phyloP scores from a whole-genome alignment of 2,329 filamentous ascomycete genomes.

The Zopfia rhizophila region DNA sequence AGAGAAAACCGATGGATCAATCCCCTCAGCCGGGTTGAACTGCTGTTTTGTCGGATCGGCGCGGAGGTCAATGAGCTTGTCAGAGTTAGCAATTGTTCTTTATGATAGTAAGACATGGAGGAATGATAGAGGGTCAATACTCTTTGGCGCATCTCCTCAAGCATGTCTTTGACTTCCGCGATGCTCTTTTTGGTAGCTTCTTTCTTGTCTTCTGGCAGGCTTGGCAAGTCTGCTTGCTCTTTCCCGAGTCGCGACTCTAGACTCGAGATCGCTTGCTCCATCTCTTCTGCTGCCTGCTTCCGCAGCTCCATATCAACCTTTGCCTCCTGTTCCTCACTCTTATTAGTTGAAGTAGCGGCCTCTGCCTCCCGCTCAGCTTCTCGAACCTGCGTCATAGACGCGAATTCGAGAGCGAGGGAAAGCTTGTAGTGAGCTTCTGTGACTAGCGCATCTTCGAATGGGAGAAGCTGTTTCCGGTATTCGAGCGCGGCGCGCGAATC shows the following conservation, averaged over 20 bases:
- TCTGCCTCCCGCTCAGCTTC: slow-evolving; percentile 59
- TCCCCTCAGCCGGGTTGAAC: slow-evolving; percentile 55
- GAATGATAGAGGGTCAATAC: too few species aligned
- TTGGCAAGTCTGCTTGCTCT: slow-evolving; percentile 73
- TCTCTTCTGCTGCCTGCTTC: slow-evolving; percentile 75
- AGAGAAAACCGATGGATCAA: slow-evolving; percentile 59
- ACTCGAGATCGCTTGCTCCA: slow-evolving; percentile 78
- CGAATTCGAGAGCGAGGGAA: slow-evolving; percentile 93
- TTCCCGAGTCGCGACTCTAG: slow-evolving; percentile 76
- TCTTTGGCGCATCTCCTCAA: slow-evolving; percentile 79
- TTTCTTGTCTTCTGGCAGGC: slow-evolving; percentile 69
- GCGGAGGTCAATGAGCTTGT: slow-evolving; percentile 74
- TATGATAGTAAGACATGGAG: background rate
- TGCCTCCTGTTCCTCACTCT: slow-evolving; percentile 48
- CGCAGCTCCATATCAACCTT: slow-evolving; percentile 75
- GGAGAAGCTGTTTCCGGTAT: slow-evolving; percentile 81
- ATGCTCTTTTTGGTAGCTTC: slow-evolving; percentile 67
- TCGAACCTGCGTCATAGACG: slow-evolving; percentile 74
- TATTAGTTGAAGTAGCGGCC: slow-evolving; percentile 54
- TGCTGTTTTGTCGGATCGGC: slow-evolving; percentile 63
- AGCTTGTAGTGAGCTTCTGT: slow-evolving; percentile 98
- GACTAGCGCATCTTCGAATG: slow-evolving; percentile 82
- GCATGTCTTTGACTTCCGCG: slow-evolving; percentile 78
- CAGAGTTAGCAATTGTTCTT: slow-evolving; percentile 23
- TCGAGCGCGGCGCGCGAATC: slow-evolving; percentile 82